Percentiles rank a stretch among this genome's conserved stretches.
phyloP scores from a whole-genome alignment of 1,284 basidiomycete species.

The Erythrobasidium hasegawianum region DNA sequence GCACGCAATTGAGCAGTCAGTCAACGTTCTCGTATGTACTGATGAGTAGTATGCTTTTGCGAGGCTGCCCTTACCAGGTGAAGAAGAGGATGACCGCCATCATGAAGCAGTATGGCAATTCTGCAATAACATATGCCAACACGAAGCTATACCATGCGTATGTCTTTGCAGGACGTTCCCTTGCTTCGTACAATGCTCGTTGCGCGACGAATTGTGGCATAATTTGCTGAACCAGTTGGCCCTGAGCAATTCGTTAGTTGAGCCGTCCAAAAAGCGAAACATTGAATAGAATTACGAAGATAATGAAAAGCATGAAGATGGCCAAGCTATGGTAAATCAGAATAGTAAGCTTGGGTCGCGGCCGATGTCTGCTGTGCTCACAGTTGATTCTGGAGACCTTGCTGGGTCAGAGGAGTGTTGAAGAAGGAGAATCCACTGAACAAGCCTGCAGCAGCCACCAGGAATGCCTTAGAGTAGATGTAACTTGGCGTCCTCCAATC shows the following conservation, averaged over 20 bases:
- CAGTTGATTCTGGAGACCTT: constrained; percentile 71
- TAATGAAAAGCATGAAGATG: constrained; percentile 53
- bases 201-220: constrained; percentile 54
- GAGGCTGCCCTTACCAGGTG: too few relatives aligned
- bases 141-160: constrained; percentile 75
- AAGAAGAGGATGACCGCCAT: constrained; percentile 48
- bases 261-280: too few relatives aligned
- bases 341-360: constrained; percentile 48
- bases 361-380: too few relatives aligned
- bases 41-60: too few relatives aligned
- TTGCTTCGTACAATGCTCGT: constrained; percentile 63
- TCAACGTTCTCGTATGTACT: too few relatives aligned
- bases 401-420: constrained; percentile 61
- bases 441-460: constrained; percentile 52
- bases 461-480: constrained; percentile 56
- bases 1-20: too few relatives aligned
- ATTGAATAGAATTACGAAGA: too few relatives aligned
- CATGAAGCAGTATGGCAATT: constrained; percentile 43
- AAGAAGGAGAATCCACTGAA: constrained; percentile 65
- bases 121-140: constrained; percentile 50
- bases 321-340: constrained; percentile 16
- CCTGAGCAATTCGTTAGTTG: too few relatives aligned
- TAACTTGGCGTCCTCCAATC: constrained; percentile 48
- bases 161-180: constrained; percentile 70
- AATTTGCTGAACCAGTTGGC: constrained; percentile 30